Base-by-base conservation (phyloP, 305 asterid genomes). In the Lippia alba region DNA sequence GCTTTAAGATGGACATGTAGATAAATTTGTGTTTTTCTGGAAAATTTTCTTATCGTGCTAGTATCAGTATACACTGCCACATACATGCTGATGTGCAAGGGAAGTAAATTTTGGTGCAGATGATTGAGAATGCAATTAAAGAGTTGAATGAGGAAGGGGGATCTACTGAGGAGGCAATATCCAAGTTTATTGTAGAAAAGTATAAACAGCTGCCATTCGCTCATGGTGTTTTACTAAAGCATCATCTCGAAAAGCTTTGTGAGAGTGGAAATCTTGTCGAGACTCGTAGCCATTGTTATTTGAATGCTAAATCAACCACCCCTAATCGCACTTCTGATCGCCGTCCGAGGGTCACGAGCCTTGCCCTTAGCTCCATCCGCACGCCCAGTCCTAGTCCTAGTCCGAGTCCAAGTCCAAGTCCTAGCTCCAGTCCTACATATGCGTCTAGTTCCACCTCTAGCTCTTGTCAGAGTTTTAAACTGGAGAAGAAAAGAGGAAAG, bases 201-300 rank as follows among this genome's bases (percentile, higher is more conserved):
- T 61, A 88, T 46, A 60, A 70, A 12, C 76, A 81, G 66, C 72
- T 90, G 83, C 91, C 92, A 48, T 74, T 76, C 85, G 83, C 87
- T 53, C 96, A 90, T 80, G 50, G 69, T 61, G 56, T 76, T 58
- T 41, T 87, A 12, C 73, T 90, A 40, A 76, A 79, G 20, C 80
- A 80, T 80, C 91, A 90, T 72, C 71, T 90, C 48, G 56, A 56
- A 62, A 64, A 61, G 30, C 91, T 90, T 50, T 77, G 81, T 36
- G 69, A 66, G 58, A 41, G 32, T 58, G 85, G 86, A 4, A 56
- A 34, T 50, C 67, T 89, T 39, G 50, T 51, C 53, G 40, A 61
- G 76, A 62, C 30, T 68, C 64, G 55, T 58, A 40, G 46, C 14
- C 82, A 84, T 10, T 53, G 64, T 49, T 76, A 74, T 63, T 56